Base-by-base conservation (phyloP, 306 rosid species). In the Calophaca sinica region DNA sequence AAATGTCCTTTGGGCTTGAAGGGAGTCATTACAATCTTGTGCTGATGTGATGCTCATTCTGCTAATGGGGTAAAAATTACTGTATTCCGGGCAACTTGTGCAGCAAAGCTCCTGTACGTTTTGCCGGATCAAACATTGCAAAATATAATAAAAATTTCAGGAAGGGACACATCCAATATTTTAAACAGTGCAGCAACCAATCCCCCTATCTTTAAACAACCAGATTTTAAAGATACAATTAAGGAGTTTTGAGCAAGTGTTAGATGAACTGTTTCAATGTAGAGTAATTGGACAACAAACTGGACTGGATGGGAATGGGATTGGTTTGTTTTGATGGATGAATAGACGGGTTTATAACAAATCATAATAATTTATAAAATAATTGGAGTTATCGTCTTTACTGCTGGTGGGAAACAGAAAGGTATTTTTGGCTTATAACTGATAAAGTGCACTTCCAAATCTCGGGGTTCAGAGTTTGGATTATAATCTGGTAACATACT, bases 1-100 rank as follows among this genome's bases (percentile, higher is more conserved):
- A 58, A 52, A 20, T 59, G 38, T 29, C 31, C 29, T 66, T 48
- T 66, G 35, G 55, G 55, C n/a, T 80, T 62, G 82, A 20, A 72
- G 38, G 7, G 44, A 20, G 6, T 48, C 42, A 48, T 48, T 29
- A 29, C 45, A 41, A 42, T 44, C 38, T 42, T 42, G 39, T 11
- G 15, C 3, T 72, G 41, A 26, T 26, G 20, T 70, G 52, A 7
- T 70, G 39, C 6, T 42, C 4, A 35, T 35, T 62, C 32, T 11
- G 13, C 9, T 12, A 74, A 33, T 5, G 2, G 26, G 61, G 31
- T 74, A 50, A 20, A n/a, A 5, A 11, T 41, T 38, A 32, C 50
- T 2, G 2, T 11, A 7, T 36, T 20, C 50, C 7, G 8, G 3
- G 48, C 68, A 13, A 7, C 51, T 7, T 29, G 9, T 4, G 36